Evolutionary conservation across 2,329 filamentous ascomycete genomes (phyloP), one percentile per base, ranked within the genome.

Genomic region (Diaporthe batatas): DNA sequence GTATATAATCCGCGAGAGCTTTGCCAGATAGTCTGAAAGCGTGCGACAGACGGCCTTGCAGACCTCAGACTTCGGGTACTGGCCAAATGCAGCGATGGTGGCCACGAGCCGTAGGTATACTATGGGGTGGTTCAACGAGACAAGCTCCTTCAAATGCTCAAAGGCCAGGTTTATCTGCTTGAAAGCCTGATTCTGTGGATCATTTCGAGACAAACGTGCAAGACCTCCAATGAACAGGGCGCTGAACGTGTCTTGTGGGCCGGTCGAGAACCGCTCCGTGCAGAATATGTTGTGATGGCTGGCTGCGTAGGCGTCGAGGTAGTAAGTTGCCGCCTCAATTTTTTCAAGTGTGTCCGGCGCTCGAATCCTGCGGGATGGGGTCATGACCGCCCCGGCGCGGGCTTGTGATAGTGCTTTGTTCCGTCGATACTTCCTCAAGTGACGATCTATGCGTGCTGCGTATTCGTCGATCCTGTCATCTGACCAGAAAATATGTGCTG

Each of bases 191-290:
- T 72, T 44, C 14, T 54, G n/a, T 8, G 25, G 53, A 12, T 39
- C 7, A 5, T 51, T 68, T 11, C 70, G 62, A 4, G 70, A 68
- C 23, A 72, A 21, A 23, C 65, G 51, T n/a, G 34, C 70, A 47
- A 72, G 64, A n/a, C 32, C 62, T n/a, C 57, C 39, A 7, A 72
- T 29, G 21, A 72, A 72, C 2, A 72, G n/a, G 29, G 55, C 36
- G 23, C 55, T 51, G 29, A 72, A 72, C 0, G 29, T 11, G n/a
- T 65, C 59, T 18, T 58, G 29, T 16, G 49, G 51, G 3, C 59
- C 70, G 2, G 70, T 49, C 16, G 23, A 1, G 62, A 59, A 29
- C 57, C 53, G 53, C 51, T 32, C 10, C 16, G 21, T 11, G 14
- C 23, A 49, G 44, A n/a, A 49, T 49, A 10, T 29, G n/a, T 49